These are phyloP conservation scores for Zygotorulaspora florentina DNA, from an alignment of 805 yeast genomes.

Conservation along the genomic window DNA sequence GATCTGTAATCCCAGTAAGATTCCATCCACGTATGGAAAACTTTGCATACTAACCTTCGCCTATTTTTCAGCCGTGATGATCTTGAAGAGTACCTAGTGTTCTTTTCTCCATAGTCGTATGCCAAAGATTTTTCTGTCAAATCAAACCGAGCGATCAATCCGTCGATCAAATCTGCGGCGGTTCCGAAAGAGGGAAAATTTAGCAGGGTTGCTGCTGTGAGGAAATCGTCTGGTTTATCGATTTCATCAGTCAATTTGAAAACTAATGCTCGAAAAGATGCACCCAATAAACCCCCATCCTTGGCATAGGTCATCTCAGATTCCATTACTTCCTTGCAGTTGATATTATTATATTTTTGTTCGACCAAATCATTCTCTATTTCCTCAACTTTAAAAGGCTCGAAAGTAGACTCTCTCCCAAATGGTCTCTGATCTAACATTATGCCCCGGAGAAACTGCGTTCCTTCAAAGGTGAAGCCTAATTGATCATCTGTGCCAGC, in stretches of 20 bases:
- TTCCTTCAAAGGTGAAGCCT: slow-evolving; percentile 25
- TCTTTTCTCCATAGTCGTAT: slow-evolving; percentile 33
- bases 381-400: slow-evolving; percentile 33
- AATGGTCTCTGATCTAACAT: slow-evolving; percentile 37
- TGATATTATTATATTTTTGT: slow-evolving; percentile 13
- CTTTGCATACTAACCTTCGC: slow-evolving; percentile 60
- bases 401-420: slow-evolving; percentile 37
- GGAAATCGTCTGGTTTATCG: slow-evolving; percentile 59
- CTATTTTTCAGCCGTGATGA: slow-evolving; percentile 52
- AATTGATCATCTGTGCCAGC: slow-evolving; percentile 26
- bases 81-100: slow-evolving; percentile 39
- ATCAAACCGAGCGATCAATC: slow-evolving; percentile 63
- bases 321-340: slow-evolving; percentile 23
- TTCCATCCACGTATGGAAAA: slow-evolving; percentile 82
- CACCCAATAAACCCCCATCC: slow-evolving; percentile 56
- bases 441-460: slow-evolving; percentile 35
- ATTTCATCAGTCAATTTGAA: slow-evolving; percentile 62
- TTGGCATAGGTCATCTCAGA: slow-evolving; percentile 41
- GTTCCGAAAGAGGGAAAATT: slow-evolving; percentile 70
- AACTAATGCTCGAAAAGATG: slow-evolving; percentile 66
- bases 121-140: slow-evolving; percentile 37
- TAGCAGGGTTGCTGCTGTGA: slow-evolving; percentile 69
- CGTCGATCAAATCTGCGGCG: slow-evolving; percentile 64
- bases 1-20: slow-evolving; percentile 73
- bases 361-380: slow-evolving; percentile 14